Base-by-base conservation (phyloP, 23 red algal species). In the Gracilaria domingensis region DNA sequence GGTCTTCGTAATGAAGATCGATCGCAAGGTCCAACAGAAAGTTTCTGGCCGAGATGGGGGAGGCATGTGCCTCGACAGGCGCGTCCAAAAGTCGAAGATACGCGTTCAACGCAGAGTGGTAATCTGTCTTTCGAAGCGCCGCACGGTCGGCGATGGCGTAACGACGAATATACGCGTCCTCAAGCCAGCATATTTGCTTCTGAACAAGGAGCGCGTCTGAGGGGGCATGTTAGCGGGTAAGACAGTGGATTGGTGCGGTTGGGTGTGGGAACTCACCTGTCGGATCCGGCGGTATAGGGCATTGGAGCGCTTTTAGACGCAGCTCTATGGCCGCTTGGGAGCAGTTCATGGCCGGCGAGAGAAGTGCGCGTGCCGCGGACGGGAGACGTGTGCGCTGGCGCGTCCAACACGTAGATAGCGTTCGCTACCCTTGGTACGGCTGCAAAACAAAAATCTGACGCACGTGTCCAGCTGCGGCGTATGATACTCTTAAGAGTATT, bases 121-220 rank as follows among this genome's bases (percentile, higher is more conserved):
- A 90, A 30, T 70, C 36, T 29, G 72, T 53, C 29, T 64, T 48
- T 29, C 73, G 57, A 33, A 90, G 76, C 20, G 87, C 32, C 25
- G 4, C 7, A 12, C 87, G 87, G 14, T 61, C 48, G 24, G 26
- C 32, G 54, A 75, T 71, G 12, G 40, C 25, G 36, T 77, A 74
- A 9, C 66, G 87, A 8, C 87, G 87, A 33, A 90, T 90, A 75
- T 90, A 74, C 17, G 37, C 64, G 45, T 90, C 87, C 50, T 90
- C 87, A 3, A 90, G 57, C 87, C 87, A 90, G 53, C 53, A 60
- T 57, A 90, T 81, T 35, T 77, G 76, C 73, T 90, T 90, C 75
- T 90, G 87, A 30, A 45, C 18, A 6, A 66, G 56, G 8, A 90
- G 76, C 0, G 57, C 23, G 61, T 79, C 87, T 80, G 57, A 42